A percentile compares a stretch with the other conserved stretches of the same genome.
These are phyloP conservation scores for Euphrasia arctica DNA, from an alignment of 305 asterid species.

Conservation along the genomic window DNA sequence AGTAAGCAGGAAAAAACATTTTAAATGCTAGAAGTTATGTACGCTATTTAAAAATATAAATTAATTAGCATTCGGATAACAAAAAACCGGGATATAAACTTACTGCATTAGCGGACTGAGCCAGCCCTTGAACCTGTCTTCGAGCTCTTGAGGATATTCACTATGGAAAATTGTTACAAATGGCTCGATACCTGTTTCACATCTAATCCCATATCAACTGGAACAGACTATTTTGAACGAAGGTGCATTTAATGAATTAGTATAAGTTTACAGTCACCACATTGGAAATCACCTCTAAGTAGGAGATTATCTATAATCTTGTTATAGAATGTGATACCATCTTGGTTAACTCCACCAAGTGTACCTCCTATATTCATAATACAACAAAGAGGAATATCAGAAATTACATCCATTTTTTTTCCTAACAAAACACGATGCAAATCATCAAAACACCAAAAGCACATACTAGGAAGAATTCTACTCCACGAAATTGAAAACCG, in stretches of 20 bases:
- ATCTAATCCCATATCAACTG: slow-evolving; percentile 7
- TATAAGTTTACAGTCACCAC: background rate
- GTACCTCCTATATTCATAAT: slow-evolving; percentile 47
- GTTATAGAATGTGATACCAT: slow-evolving; percentile 55
- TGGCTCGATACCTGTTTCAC: slow-evolving; percentile 61
- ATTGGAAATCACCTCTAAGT: slow-evolving; percentile 42
- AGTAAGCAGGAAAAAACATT: too few relatives aligned
- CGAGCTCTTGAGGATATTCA: slow-evolving; percentile 77
- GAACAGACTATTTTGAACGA: slow-evolving; percentile 5
- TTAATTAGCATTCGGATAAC: slow-evolving; percentile 6
- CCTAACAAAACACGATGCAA: too few relatives aligned
- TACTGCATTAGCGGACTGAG: slow-evolving; percentile 89
- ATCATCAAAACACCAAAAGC: background rate
- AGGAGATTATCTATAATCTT: slow-evolving; percentile 58
- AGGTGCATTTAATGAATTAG: background rate
- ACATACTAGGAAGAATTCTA: slow-evolving; percentile 84
- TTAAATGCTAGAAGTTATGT: too few relatives aligned
- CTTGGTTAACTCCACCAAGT: slow-evolving; percentile 57
- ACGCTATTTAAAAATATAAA: background rate
- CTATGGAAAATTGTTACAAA: slow-evolving; percentile 80
- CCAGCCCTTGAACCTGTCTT: slow-evolving; percentile 70
- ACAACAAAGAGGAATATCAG: too few relatives aligned
- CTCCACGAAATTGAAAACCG: slow-evolving; percentile 91
- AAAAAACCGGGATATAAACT: slow-evolving; percentile 20
- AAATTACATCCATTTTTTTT: too few relatives aligned